A percentile compares a stretch with the other conserved stretches of the same genome.
phyloP scores from a whole-genome alignment of 2,329 filamentous ascomycete genomes.

The Chaetomium sp. region DNA sequence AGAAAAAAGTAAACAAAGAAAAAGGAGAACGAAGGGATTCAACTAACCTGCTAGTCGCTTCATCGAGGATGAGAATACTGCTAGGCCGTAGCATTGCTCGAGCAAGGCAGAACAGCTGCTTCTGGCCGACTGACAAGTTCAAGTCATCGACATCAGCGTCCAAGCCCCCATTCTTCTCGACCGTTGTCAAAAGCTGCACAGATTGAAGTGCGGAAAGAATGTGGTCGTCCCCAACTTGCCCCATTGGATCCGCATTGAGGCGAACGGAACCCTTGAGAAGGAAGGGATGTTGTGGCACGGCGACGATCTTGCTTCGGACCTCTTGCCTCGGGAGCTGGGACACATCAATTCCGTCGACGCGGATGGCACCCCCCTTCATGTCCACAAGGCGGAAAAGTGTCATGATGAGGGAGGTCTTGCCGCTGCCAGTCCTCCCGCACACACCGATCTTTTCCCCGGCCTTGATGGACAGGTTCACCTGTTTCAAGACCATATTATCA shows the following conservation, averaged over 20 bases:
- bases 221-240: slow-evolving; percentile 30
- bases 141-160: slow-evolving; percentile 30
- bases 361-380: slow-evolving; percentile 36
- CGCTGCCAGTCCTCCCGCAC: slow-evolving; percentile 30
- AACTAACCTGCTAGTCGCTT: slow-evolving; percentile 33
- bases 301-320: slow-evolving; percentile 32
- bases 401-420: slow-evolving; percentile 28
- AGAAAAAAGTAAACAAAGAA: background rate
- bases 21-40: background rate
- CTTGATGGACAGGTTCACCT: slow-evolving; percentile 25
- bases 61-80: slow-evolving; percentile 41
- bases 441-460: slow-evolving; percentile 31
- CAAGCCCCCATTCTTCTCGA: slow-evolving; percentile 35
- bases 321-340: slow-evolving; percentile 22
- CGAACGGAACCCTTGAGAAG: slow-evolving; percentile 41
- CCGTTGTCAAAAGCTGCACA: slow-evolving; percentile 21
- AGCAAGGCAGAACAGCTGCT: slow-evolving; percentile 45
- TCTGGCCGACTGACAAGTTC: slow-evolving; percentile 37
- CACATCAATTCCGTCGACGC: slow-evolving; percentile 38
- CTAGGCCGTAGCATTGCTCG: slow-evolving; percentile 37
- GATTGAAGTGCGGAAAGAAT: slow-evolving; percentile 19
- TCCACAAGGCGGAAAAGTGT: slow-evolving; percentile 43
- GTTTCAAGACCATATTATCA: slow-evolving; percentile 20
- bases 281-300: slow-evolving; percentile 46
- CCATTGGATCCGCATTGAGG: slow-evolving; percentile 42